phyloP scores from a whole-genome alignment of 208 protist species.

The Acanthamoeba triangularis region DNA sequence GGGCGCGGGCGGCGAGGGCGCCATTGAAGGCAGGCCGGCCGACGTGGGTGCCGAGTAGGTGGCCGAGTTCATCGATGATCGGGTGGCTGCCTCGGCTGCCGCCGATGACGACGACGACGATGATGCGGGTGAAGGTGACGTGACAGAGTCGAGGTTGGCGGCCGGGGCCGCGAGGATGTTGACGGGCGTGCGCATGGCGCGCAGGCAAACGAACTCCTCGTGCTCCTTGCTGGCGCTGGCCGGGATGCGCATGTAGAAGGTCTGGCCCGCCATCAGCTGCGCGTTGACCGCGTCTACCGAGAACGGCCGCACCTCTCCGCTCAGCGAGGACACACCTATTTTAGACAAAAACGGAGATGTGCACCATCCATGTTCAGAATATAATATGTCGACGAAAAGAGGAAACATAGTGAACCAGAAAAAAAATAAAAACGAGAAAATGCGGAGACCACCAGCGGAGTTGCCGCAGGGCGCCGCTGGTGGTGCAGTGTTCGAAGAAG shows the following conservation, averaged over 20 bases:
- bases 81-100: neutral
- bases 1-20: neutral
- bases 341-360: too few relatives aligned
- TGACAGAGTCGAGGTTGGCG: neutral
- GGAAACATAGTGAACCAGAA: neutral
- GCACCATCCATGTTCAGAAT: too few relatives aligned
- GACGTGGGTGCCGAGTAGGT: neutral
- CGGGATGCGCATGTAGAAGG: constrained; percentile 56
- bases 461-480: too few relatives aligned
- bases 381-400: neutral
- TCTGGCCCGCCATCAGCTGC: constrained; percentile 65
- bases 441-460: too few relatives aligned
- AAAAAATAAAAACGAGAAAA: too few relatives aligned
- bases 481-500: too few relatives aligned
- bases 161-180: neutral
- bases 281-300: constrained; percentile 38
- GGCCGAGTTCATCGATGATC: neutral
- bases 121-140: neutral
- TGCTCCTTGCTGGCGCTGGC: constrained; percentile 61
- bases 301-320: neutral
- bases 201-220: constrained; percentile 22
- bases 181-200: constrained; percentile 56
- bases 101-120: too few relatives aligned
- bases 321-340: too few relatives aligned
- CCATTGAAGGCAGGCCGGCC: neutral